Evolutionary conservation across 805 yeast genomes (phyloP).

Genomic region (Candida endomychidarum): DNA sequence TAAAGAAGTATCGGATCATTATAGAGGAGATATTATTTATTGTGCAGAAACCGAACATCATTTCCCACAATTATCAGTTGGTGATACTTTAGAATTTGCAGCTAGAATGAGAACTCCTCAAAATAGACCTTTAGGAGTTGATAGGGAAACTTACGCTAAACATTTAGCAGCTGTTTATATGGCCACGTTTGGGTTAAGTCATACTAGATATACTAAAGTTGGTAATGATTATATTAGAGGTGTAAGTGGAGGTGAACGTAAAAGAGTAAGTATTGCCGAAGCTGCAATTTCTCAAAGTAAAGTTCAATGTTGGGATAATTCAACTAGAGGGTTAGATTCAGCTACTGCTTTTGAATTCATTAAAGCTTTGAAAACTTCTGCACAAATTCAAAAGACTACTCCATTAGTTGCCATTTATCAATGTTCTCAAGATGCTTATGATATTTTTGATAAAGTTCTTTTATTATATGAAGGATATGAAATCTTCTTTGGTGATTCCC

Average conservation of each 20-base stretch:
- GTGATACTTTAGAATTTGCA: slow-evolving; percentile 57
- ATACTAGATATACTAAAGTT: slow-evolving; percentile 57
- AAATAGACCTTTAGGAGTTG: slow-evolving; percentile 35
- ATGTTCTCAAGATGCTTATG: slow-evolving; percentile 50
- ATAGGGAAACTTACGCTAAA: slow-evolving; percentile 35
- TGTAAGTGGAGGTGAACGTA: slow-evolving; percentile 85
- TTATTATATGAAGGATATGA: slow-evolving; percentile 49
- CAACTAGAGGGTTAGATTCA: slow-evolving; percentile 83
- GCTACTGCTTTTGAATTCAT: slow-evolving; percentile 80
- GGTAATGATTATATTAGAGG: slow-evolving; percentile 69
- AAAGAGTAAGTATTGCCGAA: slow-evolving; percentile 82
- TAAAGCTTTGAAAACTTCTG: slow-evolving; percentile 62
- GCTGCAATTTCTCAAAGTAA: slow-evolving; percentile 64
- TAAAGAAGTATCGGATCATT: slow-evolving; percentile 27
- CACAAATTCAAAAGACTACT: slow-evolving; percentile 50
- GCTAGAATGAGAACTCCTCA: slow-evolving; percentile 48
- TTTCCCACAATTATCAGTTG: slow-evolving; percentile 55
- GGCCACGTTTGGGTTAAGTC: slow-evolving; percentile 50
- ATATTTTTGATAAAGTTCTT: slow-evolving; percentile 47
- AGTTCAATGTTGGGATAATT: slow-evolving; percentile 62
- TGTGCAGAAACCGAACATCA: slow-evolving; percentile 58
- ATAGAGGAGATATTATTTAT: slow-evolving; percentile 39
- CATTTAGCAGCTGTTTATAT: slow-evolving; percentile 44
- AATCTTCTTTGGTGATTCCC: slow-evolving; percentile 46
- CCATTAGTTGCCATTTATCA: slow-evolving; percentile 61